A percentile compares a stretch with the other conserved stretches of the same genome.
These are phyloP conservation scores for Ophiocordyceps robertsii DNA, from an alignment of 2,329 filamentous ascomycete genomes.

Conservation along the genomic window DNA sequence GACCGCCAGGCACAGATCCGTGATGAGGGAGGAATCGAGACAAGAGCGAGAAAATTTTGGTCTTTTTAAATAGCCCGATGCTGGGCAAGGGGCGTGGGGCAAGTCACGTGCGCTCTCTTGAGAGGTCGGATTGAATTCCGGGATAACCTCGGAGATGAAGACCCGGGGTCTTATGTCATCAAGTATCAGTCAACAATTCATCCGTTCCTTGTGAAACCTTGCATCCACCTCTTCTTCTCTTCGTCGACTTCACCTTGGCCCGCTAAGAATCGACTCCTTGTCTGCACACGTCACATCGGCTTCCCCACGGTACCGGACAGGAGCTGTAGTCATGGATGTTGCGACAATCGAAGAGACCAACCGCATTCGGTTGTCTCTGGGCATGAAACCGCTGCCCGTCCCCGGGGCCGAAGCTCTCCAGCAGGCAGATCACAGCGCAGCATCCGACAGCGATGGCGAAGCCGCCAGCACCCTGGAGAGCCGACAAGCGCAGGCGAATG, in stretches of 20 bases:
- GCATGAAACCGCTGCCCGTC: constrained; percentile 79
- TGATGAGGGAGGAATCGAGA: constrained; percentile 28
- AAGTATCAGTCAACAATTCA: too few species aligned
- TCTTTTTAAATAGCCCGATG: background rate
- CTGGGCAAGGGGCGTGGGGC: too few species aligned
- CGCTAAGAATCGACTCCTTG: too few species aligned
- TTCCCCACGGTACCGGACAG: background rate
- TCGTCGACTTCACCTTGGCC: too few species aligned
- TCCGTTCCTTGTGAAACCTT: too few species aligned
- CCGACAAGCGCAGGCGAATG: constrained; percentile 56
- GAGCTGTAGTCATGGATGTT: constrained; percentile 35
- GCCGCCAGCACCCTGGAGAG: constrained; percentile 73
- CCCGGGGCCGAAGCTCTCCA: constrained; percentile 43
- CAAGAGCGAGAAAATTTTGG: constrained; percentile 5
- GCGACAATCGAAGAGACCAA: constrained; percentile 88
- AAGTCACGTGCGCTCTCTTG: background rate
- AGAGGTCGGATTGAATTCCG: background rate
- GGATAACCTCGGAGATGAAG: background rate
- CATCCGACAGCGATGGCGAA: constrained; percentile 51
- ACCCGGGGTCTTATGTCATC: too few species aligned
- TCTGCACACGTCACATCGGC: too few species aligned
- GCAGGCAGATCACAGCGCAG: constrained; percentile 30
- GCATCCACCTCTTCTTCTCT: too few species aligned
- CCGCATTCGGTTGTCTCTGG: constrained; percentile 76
- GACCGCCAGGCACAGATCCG: constrained; percentile 82